Conservation (phyloP, 2,329 filamentous ascomycete species). For the Cytospora mali region DNA sequence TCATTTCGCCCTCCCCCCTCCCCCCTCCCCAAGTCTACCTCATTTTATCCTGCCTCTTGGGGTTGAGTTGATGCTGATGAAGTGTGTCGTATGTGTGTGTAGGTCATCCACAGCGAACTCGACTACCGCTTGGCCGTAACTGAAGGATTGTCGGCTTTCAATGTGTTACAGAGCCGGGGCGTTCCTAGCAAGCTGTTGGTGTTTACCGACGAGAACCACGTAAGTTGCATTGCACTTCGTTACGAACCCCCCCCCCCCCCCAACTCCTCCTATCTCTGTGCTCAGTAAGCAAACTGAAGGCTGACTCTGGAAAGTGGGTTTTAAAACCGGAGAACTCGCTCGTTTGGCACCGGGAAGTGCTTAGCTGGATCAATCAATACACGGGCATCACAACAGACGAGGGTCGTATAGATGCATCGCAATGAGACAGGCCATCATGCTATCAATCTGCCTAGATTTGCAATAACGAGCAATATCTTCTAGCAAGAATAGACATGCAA, state of each 20-base stretch:
- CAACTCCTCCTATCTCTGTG: no score
- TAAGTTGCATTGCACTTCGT: not conserved
- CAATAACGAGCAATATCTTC: not conserved
- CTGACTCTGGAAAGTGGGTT: conserved; percentile 50
- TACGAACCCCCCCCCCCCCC: no score
- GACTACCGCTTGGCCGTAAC: conserved; percentile 60
- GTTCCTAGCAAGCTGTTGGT: conserved; percentile 70
- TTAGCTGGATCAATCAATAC: conserved; percentile 67
- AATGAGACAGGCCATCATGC: not conserved
- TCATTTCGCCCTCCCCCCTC: no score
- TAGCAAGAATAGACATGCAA: not conserved
- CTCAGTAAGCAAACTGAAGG: not conserved
- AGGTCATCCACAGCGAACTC: conserved; percentile 69
- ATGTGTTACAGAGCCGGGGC: conserved; percentile 68
- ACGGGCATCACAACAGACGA: conserved; percentile 11
- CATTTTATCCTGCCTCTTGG: no score
- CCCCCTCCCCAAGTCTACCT: no score
- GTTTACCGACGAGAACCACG: conserved; percentile 73
- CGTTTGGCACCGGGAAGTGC: conserved; percentile 68
- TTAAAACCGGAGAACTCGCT: conserved; percentile 69
- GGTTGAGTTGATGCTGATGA: no score
- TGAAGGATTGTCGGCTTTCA: conserved; percentile 69
- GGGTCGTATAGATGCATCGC: not conserved
- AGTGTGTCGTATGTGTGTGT: not conserved
- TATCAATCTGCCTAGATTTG: not conserved